A percentile compares a stretch with the other conserved stretches of the same genome.
Conservation (phyloP, 345 rosid species). For the Eucalyptus sp. region DNA sequence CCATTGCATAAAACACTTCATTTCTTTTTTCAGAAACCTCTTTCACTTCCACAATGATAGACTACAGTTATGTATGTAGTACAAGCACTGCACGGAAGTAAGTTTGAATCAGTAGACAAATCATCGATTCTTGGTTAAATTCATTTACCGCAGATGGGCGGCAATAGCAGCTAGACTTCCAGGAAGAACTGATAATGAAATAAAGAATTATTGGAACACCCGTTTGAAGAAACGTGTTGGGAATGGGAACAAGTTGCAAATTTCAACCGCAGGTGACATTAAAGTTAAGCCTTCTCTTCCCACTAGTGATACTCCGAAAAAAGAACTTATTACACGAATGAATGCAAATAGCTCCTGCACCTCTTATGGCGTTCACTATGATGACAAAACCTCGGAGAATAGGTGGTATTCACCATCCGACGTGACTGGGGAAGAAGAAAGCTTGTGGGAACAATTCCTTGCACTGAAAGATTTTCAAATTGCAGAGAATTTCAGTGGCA, state of each 20-base stretch:
- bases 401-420: neutral
- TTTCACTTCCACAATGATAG: neutral
- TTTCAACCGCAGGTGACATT: neutral
- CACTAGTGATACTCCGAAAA: neutral
- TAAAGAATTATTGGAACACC: slow-evolving; percentile 6
- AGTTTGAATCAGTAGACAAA: neutral
- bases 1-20: neutral
- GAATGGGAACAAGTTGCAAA: neutral
- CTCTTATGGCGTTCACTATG: neutral
- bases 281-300: neutral
- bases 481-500: neutral
- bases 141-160: neutral
- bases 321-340: neutral
- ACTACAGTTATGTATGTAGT: neutral
- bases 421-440: neutral
- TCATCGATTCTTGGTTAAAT: neutral
- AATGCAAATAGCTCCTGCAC: neutral
- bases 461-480: neutral
- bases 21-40: neutral
- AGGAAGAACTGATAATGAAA: slow-evolving; percentile 2
- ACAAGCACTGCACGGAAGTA: neutral
- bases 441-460: neutral
- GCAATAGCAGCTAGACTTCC: neutral
- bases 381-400: neutral
- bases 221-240: neutral